Evolutionary conservation across 2,329 filamentous ascomycete species (phyloP), one percentile per base, ranked within the genome.

Genomic region (Sclerotinia nivalis): DNA sequence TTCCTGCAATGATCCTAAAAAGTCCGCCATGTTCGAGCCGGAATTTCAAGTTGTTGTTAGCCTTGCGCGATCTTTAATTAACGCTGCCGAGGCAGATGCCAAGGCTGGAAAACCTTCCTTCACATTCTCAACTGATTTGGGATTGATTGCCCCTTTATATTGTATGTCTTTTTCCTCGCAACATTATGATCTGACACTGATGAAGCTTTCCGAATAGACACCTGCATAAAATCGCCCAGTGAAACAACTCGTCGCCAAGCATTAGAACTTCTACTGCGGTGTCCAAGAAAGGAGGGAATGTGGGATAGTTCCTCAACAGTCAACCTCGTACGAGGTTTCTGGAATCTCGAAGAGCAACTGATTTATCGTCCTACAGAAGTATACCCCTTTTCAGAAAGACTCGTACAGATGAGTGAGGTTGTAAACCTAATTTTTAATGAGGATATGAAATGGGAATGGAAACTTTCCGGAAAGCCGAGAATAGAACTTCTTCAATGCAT

Each of bases 261-360:
- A 20, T 54, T 78, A 4, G 72, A 73, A 12, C 69, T 78, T 5
- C 64, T 78, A 6, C 49, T 61, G 15, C 61, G 73, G 8, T 73
- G 69, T 67, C 77, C 74, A 18, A 64, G 77, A 31, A 73, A 74
- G 37, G 77, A 78, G 61, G 77, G 77, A 15, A 78, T 78, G 76
- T 78, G 77, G 77, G 76, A 78, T 64, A 74, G 73, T 58, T 40
- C 61, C 9, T 70, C 71, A 1, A 71, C 71, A 0, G 69, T 71
- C 2, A 70, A 66, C 43, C 71, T 78, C 34, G 68, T 77, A 10
- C 62, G 62, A 50, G 66, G 75, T n/a, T 76, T 72, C 58, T 76
- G 75, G 75, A 62, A 66, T 4, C 72, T 77, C 2, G 75, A 78
- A 47, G 47, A 56, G 8, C 37, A 69, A 64, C 28, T 64, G 5